A percentile compares a stretch with the other conserved stretches of the same genome.
phyloP scores from a whole-genome alignment of 352 stramenopile genomes.

The Stramenopiles sp. region DNA sequence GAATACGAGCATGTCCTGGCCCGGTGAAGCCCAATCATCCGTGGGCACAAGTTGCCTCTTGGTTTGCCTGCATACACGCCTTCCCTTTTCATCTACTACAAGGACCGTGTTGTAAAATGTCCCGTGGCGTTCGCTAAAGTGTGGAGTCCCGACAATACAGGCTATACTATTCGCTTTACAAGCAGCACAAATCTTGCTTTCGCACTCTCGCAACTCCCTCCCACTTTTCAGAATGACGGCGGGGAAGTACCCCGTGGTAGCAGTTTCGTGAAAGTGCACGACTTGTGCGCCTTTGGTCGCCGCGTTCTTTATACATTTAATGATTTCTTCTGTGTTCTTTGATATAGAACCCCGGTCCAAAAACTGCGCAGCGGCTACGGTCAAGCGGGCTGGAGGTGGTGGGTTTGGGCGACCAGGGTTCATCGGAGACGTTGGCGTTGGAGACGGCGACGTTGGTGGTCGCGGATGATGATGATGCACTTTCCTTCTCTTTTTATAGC shows the following conservation, averaged over 20 bases:
- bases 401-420: no score
- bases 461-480: no score
- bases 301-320: neutral
- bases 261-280: neutral
- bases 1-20: neutral
- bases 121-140: neutral
- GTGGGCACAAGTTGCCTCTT: neutral
- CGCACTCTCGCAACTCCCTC: neutral
- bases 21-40: neutral
- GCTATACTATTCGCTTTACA: constrained; percentile 8
- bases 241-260: neutral
- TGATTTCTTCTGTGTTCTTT: neutral
- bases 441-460: no score
- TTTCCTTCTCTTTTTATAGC: no score
- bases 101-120: neutral
- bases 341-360: neutral
- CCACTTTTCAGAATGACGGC: neutral
- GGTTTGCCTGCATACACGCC: neutral
- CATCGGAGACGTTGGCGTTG: no score
- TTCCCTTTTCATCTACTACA: neutral
- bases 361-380: neutral
- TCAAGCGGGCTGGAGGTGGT: neutral
- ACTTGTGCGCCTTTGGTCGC: neutral
- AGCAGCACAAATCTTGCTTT: neutral
- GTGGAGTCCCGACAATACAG: neutral